Conservation (phyloP, 2,329 filamentous ascomycete species). For the Fusarium sterilihyphosum region DNA sequence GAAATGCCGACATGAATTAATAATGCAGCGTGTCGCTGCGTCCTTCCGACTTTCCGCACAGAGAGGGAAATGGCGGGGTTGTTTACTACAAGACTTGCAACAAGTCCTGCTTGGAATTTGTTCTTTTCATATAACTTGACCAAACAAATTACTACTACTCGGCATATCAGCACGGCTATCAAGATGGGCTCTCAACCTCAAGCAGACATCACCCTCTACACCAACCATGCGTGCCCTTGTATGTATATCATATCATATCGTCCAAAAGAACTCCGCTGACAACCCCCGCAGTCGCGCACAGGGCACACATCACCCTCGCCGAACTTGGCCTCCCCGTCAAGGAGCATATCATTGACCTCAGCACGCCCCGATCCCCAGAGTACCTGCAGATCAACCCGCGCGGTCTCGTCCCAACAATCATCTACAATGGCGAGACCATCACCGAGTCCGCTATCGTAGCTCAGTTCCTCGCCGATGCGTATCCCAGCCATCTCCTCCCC, state of each 20-base stretch:
- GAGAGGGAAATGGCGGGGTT: not conserved
- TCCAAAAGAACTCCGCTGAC: not conserved
- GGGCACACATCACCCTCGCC: conserved; percentile 75
- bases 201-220: conserved; percentile 70
- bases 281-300: conserved; percentile 68
- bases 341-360: conserved; percentile 78
- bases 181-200: conserved; percentile 34
- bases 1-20: not conserved
- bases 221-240: conserved; percentile 75
- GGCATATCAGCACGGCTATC: not conserved
- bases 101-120: not conserved
- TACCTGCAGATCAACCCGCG: conserved; percentile 83
- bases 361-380: conserved; percentile 73
- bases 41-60: not conserved
- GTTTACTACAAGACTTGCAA: not conserved
- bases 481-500: conserved; percentile 74
- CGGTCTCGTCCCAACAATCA: conserved; percentile 78
- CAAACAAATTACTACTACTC: not conserved
- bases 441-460: conserved; percentile 79
- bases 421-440: conserved; percentile 73
- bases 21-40: not conserved
- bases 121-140: not conserved
- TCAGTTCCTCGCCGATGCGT: conserved; percentile 75
- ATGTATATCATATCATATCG: conserved; percentile 12
- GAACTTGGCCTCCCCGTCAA: conserved; percentile 74